Conservation (phyloP, 75 land plant genomes). For the Azolla pinnata region DNA sequence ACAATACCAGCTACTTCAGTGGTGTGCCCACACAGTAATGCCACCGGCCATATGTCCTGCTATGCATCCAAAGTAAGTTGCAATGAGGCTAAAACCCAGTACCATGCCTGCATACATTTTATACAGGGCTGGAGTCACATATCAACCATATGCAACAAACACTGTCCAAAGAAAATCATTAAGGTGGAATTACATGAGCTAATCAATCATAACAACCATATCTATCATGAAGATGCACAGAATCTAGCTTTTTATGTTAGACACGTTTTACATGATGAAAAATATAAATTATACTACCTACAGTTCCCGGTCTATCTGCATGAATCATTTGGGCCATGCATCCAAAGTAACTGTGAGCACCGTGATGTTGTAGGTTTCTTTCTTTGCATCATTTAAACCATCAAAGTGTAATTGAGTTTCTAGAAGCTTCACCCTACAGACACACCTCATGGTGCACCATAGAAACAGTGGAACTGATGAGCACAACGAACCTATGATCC, state of each 20-base stretch:
- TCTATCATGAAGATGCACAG: neutral
- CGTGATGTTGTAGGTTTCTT: no score
- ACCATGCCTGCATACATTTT: constrained; percentile 1
- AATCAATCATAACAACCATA: neutral
- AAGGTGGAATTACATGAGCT: neutral
- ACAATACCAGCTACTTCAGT: constrained; percentile 42
- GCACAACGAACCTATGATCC: no score
- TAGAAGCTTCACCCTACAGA: no score
- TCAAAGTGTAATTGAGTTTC: no score
- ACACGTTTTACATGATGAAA: no score
- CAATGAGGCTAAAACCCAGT: neutral
- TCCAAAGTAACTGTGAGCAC: no score
- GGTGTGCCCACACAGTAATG: constrained; percentile 76
- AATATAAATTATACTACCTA: no score
- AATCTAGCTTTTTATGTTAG: neutral
- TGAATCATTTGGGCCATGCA: no score
- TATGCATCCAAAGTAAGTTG: constrained; percentile 6
- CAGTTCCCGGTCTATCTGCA: no score
- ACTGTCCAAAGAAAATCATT: neutral
- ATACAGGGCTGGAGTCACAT: neutral
- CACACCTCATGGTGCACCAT: no score
- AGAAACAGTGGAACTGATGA: no score
- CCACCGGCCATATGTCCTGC: constrained; percentile 37
- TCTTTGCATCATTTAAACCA: no score
- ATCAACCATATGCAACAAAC: neutral